Evolutionary conservation across 1,139 yeast genomes (phyloP).

Genomic region (Scheffersomyces quercinus): DNA sequence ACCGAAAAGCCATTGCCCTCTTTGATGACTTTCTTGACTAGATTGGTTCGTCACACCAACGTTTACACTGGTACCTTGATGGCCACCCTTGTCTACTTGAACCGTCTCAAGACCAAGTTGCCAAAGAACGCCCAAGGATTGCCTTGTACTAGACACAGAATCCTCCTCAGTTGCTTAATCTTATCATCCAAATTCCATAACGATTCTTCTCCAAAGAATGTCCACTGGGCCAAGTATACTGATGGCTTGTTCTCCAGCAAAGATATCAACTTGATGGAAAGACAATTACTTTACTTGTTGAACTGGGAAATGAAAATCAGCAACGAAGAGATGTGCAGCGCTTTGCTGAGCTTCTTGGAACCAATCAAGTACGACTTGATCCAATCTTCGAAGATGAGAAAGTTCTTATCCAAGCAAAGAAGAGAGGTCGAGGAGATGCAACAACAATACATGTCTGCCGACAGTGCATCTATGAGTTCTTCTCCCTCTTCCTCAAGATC

Average conservation of each 20-base stretch:
- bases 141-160: constrained; percentile 77
- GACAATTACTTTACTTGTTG: constrained; percentile 66
- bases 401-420: constrained; percentile 29
- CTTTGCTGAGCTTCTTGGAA: constrained; percentile 53
- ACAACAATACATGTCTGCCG: constrained; percentile 6
- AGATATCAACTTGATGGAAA: constrained; percentile 79
- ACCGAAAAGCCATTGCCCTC: constrained; percentile 57
- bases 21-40: constrained; percentile 70
- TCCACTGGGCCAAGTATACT: constrained; percentile 77
- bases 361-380: constrained; percentile 64
- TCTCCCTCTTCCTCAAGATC: constrained; percentile 12
- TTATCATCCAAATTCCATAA: constrained; percentile 73
- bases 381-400: constrained; percentile 39
- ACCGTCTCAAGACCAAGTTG: constrained; percentile 56
- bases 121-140: constrained; percentile 74
- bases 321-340: constrained; percentile 51
- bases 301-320: constrained; percentile 69
- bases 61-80: constrained; percentile 76
- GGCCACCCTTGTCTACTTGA: constrained; percentile 69
- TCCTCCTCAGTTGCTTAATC: constrained; percentile 70
- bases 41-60: constrained; percentile 68
- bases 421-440: constrained; percentile 10
- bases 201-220: constrained; percentile 74
- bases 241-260: constrained; percentile 67
- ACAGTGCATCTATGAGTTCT: constrained; percentile 1